Percentiles rank a stretch among this genome's conserved stretches.
Evolutionary conservation across 805 yeast species (phyloP).

Genomic region (Nakazawaea molendinolei): DNA sequence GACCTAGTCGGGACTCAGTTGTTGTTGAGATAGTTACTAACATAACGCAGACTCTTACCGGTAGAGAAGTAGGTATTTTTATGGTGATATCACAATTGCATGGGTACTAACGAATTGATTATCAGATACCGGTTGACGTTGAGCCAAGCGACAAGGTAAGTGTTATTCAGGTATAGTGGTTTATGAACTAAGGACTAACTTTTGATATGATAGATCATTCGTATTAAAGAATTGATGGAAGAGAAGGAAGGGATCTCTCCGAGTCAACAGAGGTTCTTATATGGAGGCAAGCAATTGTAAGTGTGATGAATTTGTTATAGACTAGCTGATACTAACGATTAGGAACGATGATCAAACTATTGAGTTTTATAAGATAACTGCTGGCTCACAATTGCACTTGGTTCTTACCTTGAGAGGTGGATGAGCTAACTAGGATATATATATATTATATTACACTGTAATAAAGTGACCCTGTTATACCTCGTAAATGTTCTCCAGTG

Average conservation of each 20-base stretch:
- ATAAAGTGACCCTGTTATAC: too few species aligned
- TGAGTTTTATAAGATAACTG: slow-evolving; percentile 63
- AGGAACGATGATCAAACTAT: slow-evolving; percentile 75
- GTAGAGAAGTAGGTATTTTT: slow-evolving; percentile 51
- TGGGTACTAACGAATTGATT: slow-evolving; percentile 5
- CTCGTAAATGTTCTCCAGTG: too few species aligned
- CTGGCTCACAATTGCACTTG: slow-evolving; percentile 84
- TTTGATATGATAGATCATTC: slow-evolving; percentile 26
- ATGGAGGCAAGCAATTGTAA: slow-evolving; percentile 83
- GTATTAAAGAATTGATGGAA: slow-evolving; percentile 86
- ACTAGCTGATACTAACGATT: background rate
- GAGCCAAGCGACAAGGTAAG: slow-evolving; percentile 60
- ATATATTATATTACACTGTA: too few species aligned
- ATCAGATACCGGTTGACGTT: slow-evolving; percentile 61
- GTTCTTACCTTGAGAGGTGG: slow-evolving; percentile 95
- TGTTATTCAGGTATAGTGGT: slow-evolving; percentile 11
- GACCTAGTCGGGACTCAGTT: too few species aligned
- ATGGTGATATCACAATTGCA: background rate
- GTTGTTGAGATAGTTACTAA: slow-evolving; percentile 1
- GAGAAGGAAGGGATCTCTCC: slow-evolving; percentile 98
- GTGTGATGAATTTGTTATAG: slow-evolving; percentile 20
- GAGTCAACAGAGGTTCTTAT: slow-evolving; percentile 86
- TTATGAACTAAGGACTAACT: slow-evolving; percentile 24
- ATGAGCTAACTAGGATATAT: too few species aligned
- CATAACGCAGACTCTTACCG: slow-evolving; percentile 54